Conservation (phyloP, 2,329 filamentous ascomycete species). For the Raffaelea ambrosiae region DNA sequence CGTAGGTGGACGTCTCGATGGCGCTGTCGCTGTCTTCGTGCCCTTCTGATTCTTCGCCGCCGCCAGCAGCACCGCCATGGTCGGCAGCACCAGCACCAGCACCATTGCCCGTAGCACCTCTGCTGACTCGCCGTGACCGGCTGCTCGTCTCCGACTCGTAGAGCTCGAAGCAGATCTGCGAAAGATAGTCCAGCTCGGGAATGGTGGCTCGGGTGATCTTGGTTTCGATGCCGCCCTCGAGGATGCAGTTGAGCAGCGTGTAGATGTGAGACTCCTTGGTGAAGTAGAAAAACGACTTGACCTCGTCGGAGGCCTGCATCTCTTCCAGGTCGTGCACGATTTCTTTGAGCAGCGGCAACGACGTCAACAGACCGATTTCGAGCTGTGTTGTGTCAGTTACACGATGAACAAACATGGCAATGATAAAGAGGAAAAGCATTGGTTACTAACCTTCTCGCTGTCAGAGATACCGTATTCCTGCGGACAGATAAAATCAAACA, state of each 20-base stretch:
- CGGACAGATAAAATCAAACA: constrained; percentile 97
- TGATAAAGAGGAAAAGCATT: not conserved
- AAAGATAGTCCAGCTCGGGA: constrained; percentile 93
- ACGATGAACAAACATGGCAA: constrained; percentile 5
- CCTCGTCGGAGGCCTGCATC: constrained; percentile 87
- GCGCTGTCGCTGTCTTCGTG: constrained; percentile 33
- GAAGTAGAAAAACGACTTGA: constrained; percentile 97
- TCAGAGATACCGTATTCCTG: constrained; percentile 97
- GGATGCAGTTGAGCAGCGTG: constrained; percentile 92
- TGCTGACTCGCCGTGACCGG: not conserved
- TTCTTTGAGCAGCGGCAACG: constrained; percentile 85
- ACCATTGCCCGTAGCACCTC: no score
- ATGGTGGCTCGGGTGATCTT: constrained; percentile 95
- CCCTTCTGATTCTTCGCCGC: not conserved
- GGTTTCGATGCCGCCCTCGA: constrained; percentile 92
- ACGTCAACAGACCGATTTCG: constrained; percentile 94
- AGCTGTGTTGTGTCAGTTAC: constrained; percentile 31
- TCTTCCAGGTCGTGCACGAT: constrained; percentile 96
- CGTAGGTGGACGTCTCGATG: constrained; percentile 50
- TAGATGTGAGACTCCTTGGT: constrained; percentile 99
- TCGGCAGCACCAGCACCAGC: not conserved
- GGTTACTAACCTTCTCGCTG: constrained; percentile 60
- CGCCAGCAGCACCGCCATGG: not conserved
- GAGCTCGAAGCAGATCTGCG: constrained; percentile 94
- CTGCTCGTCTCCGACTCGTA: constrained; percentile 82